Conservation (phyloP, 202 grass and related monocot species). For the Saccharum hybrid region DNA sequence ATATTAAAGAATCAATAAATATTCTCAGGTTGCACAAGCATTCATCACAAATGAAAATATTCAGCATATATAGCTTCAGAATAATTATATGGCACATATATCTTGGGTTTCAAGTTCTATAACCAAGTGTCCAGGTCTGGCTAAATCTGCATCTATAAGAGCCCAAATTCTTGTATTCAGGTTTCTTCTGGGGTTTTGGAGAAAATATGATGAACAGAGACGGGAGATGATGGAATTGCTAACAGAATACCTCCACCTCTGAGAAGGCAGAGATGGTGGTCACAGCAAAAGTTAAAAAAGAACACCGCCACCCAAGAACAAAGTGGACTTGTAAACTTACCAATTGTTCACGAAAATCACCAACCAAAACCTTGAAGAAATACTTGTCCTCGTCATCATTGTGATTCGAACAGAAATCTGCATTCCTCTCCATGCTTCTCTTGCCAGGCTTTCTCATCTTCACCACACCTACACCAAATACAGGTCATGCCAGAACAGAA, state of each 20-base stretch:
- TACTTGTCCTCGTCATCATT: background rate
- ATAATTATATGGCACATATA: too few species aligned
- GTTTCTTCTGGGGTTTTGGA: too few species aligned
- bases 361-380: slow-evolving; percentile 51
- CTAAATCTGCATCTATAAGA: too few species aligned
- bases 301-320: background rate
- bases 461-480: too few species aligned
- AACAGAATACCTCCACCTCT: background rate
- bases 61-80: too few species aligned
- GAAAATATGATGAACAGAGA: background rate
- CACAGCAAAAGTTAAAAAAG: background rate
- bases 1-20: background rate
- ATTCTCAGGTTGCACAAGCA: background rate
- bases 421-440: background rate
- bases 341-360: slow-evolving; percentile 41
- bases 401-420: background rate
- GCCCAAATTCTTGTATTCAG: background rate
- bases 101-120: too few species aligned
- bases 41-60: background rate
- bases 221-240: background rate
- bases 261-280: background rate
- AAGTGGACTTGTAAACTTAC: slow-evolving; percentile 18
- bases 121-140: too few species aligned
- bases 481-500: background rate
- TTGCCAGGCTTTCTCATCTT: slow-evolving; percentile 26